Evolutionary conservation across 2,329 filamentous ascomycete genomes (phyloP), one percentile per base, ranked within the genome.

Genomic region (Botrytis tulipae): DNA sequence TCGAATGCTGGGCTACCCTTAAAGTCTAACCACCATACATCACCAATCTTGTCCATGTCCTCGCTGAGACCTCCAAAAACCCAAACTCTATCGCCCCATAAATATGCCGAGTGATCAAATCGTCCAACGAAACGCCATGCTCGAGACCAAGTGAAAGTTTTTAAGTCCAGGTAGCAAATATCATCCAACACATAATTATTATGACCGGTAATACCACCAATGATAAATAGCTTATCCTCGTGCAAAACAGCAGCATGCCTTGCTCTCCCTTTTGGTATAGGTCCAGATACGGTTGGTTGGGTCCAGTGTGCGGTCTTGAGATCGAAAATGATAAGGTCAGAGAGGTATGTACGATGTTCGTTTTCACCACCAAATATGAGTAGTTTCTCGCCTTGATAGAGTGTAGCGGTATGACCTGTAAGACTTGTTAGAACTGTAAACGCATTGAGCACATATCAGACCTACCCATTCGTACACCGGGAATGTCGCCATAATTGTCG

Each of bases 401-500:
- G 87, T 48, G 93, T 97, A 42, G 96, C 95, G 62, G 96, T 98
- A 81, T 99, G 96, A 46, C 95, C 94, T 97, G 74, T 42, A 54
- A 68, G n/a, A 68, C 18, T 40, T 59, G 12, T 59, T 57, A 54
- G 51, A 48, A 40, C 8, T 1, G 16, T 18, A 73, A 42, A 35
- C 18, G 22, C 18, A 61, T 35, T 51, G 12, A 54, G 25, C 48
- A 18, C 37, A 51, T 10, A 25, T 44, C 57, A 51, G 73, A 80
- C 87, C 78, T 86, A 94, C 95, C 95, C 96, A 98, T 98, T 77
- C 95, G 91, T 68, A 98, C 95, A 22, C 95, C 95, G 7, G 95
- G 95, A 77, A 98, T 98, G 83, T 98, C 95, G 48, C 96, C 96
- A 85, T 97, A 99, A 83, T 99, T 99, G 84, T 98, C 96, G 32